Conservation (phyloP, 1,284 basidiomycete genomes). For the Meira miltonrushii region DNA sequence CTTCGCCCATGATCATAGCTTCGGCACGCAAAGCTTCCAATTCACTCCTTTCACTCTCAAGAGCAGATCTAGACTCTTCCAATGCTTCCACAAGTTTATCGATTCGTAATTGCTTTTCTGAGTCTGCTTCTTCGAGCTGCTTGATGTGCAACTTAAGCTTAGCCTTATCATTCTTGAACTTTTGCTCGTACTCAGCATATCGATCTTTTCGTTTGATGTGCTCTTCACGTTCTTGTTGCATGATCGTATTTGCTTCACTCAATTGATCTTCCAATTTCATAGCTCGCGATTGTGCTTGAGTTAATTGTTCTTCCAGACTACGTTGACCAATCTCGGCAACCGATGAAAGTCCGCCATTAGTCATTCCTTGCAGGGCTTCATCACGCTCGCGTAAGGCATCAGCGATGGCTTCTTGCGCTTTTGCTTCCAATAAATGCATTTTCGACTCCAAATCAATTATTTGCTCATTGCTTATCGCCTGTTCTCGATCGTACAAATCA, state of each 20-base stretch:
- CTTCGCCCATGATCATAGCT: slow-evolving; percentile 17
- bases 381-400: slow-evolving; percentile 67
- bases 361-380: slow-evolving; percentile 56
- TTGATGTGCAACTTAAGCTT: slow-evolving; percentile 61
- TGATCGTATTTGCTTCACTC: slow-evolving; percentile 67
- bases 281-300: slow-evolving; percentile 8
- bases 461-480: slow-evolving; percentile 51
- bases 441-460: slow-evolving; percentile 55
- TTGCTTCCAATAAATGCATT: slow-evolving; percentile 69
- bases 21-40: slow-evolving; percentile 34
- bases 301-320: slow-evolving; percentile 16
- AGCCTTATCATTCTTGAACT: slow-evolving; percentile 34
- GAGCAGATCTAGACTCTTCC: slow-evolving; percentile 63
- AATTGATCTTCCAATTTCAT: slow-evolving; percentile 72
- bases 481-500: slow-evolving; percentile 33
- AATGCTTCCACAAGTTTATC: slow-evolving; percentile 45
- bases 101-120: slow-evolving; percentile 25
- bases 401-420: slow-evolving; percentile 81
- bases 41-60: slow-evolving; percentile 40
- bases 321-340: slow-evolving; percentile 9
- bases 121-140: slow-evolving; percentile 54
- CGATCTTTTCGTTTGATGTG: slow-evolving; percentile 60
- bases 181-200: slow-evolving; percentile 65
- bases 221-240: slow-evolving; percentile 68
- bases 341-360: background rate